Percentiles rank a stretch among this genome's conserved stretches.
Evolutionary conservation across 257 asterid genomes (phyloP).

Genomic region (Primulina eburnea): DNA sequence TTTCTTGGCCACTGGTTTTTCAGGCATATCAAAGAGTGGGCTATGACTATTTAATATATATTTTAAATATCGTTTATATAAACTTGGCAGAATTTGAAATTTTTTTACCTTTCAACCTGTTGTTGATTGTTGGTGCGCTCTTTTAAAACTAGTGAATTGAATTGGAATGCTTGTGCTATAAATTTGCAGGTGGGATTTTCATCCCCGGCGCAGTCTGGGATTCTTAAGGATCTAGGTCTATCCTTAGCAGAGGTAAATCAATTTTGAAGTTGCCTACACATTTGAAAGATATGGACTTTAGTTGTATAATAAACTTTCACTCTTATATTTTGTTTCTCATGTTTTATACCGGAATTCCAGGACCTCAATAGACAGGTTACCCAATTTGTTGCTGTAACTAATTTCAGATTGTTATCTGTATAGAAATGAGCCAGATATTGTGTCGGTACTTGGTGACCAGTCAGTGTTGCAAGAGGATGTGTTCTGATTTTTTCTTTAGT

Average conservation of each 20-base stretch:
- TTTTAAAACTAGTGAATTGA: not conserved
- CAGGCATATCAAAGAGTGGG: not conserved
- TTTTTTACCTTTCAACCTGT: not conserved
- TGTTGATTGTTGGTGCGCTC: not conserved
- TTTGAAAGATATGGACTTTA: no score
- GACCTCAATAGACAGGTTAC: no score
- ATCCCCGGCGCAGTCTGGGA: slow-evolving; percentile 79
- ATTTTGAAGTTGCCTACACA: not conserved
- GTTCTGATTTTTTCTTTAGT: not conserved
- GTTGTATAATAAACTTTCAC: not conserved
- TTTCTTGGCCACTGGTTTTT: not conserved
- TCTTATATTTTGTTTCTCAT: no score
- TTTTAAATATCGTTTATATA: no score
- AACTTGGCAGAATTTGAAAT: not conserved
- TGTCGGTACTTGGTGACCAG: not conserved
- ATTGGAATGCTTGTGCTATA: not conserved
- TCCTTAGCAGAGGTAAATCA: slow-evolving; percentile 60
- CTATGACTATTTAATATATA: not conserved
- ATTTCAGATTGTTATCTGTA: not conserved
- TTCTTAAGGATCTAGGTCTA: slow-evolving; percentile 63
- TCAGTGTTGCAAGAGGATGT: not conserved
- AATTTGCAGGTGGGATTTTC: slow-evolving; percentile 71
- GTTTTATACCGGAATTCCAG: no score
- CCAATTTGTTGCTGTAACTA: no score
- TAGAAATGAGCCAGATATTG: no score